Evolutionary conservation across 2,329 filamentous ascomycete species (phyloP), one percentile per base, ranked within the genome.

Genomic region (Ceratocystis diversiconidia): DNA sequence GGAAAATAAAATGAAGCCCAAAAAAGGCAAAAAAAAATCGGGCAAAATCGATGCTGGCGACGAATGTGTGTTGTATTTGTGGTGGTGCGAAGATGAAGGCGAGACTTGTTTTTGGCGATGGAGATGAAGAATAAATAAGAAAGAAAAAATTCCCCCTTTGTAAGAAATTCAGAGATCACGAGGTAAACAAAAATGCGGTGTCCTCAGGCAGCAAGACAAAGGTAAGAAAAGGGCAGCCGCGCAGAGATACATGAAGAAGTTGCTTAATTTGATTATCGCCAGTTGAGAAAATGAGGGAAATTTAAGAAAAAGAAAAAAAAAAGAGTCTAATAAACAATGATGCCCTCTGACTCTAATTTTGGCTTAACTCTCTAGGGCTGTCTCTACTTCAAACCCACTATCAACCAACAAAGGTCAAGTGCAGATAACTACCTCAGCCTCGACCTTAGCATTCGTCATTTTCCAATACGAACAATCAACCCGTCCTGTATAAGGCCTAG

Each of bases 1-100:
- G 22, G 63, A 57, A 55, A 64, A 44, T 52, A 48, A 60, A 60
- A 48, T n/a, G 28, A 30, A 22, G 55, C 55, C 55, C 15, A 59
- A 59, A 59, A n/a, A 59, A 59, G n/a, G 50, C 50, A 55, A 15
- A 41, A 12, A 61, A 41, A 41, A 62, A 17, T 50, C 48, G 48
- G n/a, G 48, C 17, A 57, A 57, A 57, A 28, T 28, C 52, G 52
- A 57, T 57, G 52, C 48, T 52, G 55, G 55, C 55, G 55, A 59
- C 22, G 28, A 10, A 32, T 12, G 48, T 8, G 10, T 52, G 48
- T 52, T 52, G 48, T n/a, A 19, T n/a, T 19, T 19, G 48, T 25
- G 48, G 22, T 52, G 48, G n/a, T 25, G 22, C n/a, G 12, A 52
- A n/a, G 36, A 61, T 43, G 12, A 61, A 61, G 10, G 8, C 36